Base-by-base conservation (phyloP, 192 early-diverging fungal species). In the Obelidium mucronatum region DNA sequence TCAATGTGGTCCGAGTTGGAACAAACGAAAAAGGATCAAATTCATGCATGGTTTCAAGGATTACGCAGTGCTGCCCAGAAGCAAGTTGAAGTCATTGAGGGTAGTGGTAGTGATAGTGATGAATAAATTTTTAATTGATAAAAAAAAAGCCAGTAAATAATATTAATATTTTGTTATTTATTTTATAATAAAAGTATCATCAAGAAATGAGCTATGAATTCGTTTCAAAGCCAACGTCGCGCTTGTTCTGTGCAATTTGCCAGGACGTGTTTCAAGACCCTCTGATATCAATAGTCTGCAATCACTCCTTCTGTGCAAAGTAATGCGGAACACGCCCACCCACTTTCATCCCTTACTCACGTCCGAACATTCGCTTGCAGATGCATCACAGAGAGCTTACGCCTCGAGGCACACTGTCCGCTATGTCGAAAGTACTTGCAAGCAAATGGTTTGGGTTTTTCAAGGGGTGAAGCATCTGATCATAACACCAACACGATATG, bases 281-380 rank as follows among this genome's bases (percentile, higher is more conserved):
- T 2, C 74, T 89, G 24, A 91, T 91, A 53, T 87, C 83, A n/a
- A 76, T 72, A 33, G 79, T 75, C 3, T 91, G 90, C 81, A 82
- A 87, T 73, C 90, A 91, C 71, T 85, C 88, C 5, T 91, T 88
- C 79, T 91, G 90, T 73, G 77, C 81, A 5, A 76, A 78, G 62
- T 64, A 39, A 40, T 24, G n/a, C 62, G 8, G 44, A 48, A 19
- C 58, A 34, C 33, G 6, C 6, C 6, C 58, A 31, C 58, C 24
- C 24, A 60, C 58, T 60, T 6, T 60, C 6, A 8, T 60, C n/a
- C n/a, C n/a, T n/a, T n/a, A n/a, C n/a, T n/a, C n/a, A n/a, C n/a
- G n/a, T n/a, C 48, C 48, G 48, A 51, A 51, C 48, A n/a, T n/a
- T n/a, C n/a, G n/a, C n/a, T n/a, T 28, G 8, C 58, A 72, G 55